Conservation (phyloP, 2,329 filamentous ascomycete species). For the Fusarium scirpi region DNA sequence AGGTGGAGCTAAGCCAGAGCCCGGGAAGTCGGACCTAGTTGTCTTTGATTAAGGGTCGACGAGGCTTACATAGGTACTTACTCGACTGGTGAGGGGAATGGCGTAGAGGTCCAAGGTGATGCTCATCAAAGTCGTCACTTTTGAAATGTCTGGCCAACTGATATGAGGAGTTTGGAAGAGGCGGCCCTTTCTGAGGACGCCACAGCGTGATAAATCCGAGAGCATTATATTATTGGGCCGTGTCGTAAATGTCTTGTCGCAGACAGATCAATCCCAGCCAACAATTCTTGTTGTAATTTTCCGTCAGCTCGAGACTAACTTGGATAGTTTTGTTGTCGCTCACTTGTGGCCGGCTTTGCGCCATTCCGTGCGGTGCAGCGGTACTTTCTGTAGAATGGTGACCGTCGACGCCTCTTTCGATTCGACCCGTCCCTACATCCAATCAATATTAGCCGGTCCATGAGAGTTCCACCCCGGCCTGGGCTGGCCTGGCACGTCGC, state of each 20-base stretch:
- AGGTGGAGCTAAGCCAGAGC: slow-evolving; percentile 44
- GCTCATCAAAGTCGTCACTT: background rate
- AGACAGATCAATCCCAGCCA: slow-evolving; percentile 16
- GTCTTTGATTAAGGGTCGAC: slow-evolving; percentile 49
- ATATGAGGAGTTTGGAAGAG: slow-evolving; percentile 15
- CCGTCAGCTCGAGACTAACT: slow-evolving; percentile 17
- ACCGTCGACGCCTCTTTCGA: slow-evolving; percentile 36
- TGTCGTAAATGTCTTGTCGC: background rate
- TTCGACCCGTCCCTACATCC: slow-evolving; percentile 37
- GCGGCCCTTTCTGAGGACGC: slow-evolving; percentile 12
- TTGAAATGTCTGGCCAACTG: background rate
- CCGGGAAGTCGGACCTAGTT: slow-evolving; percentile 46
- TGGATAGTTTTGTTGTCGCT: slow-evolving; percentile 21
- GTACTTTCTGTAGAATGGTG: background rate
- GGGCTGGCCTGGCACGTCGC: slow-evolving; percentile 11
- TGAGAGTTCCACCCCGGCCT: slow-evolving; percentile 6
- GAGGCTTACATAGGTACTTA: slow-evolving; percentile 41
- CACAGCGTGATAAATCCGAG: background rate
- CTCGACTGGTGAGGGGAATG: slow-evolving; percentile 32
- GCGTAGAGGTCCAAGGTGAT: slow-evolving; percentile 18
- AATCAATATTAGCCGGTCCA: slow-evolving; percentile 30
- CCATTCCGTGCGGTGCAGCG: slow-evolving; percentile 17
- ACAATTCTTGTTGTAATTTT: background rate
- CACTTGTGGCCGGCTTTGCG: slow-evolving; percentile 17
- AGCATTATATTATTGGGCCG: background rate